Evolutionary conservation across 2,329 filamentous ascomycete species (phyloP), one percentile per base, ranked within the genome.

Genomic region (Cryphonectria naterciae): DNA sequence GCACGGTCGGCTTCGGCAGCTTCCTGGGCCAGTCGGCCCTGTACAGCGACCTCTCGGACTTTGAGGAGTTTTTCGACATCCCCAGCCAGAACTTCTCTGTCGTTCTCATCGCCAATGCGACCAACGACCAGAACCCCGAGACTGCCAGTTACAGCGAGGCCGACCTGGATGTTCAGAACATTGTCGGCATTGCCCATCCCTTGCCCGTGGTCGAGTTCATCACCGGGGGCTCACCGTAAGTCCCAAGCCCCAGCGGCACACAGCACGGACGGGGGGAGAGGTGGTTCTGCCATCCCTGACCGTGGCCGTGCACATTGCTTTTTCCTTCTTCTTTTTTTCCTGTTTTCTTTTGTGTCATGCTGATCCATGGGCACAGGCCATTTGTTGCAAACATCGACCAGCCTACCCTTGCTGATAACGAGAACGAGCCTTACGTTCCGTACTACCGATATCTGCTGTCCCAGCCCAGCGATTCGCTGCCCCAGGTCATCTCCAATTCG

Each of bases 361-460:
- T 65, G 39, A 68, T 46, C 22, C 49, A 41, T 70, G 70, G 70
- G n/a, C 73, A 28, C 74, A 76, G 65, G 65, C 80, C 77, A 52
- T 81, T 77, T 49, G 81, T 63, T 52, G 76, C 76, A 22, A 76
- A 75, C 67, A 73, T 77, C 19, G 76, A 75, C 65, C 74, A 75
- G 74, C 76, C 76, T 5, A 75, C 74, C n/a, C 67, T 68, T 0
- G 75, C 75, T 4, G 73, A 82, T 75, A 85, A 89, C 71, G 81
- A 81, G 11, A 90, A 92, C 73, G 91, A 93, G 80, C 90, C 90
- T 0, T 93, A 90, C 77, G 83, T 93, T 3, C 86, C 86, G 13
- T 89, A 65, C 43, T 60, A 68, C 66, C 61, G 64, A 0, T 93
- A 92, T 78, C 82, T 93, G n/a, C 80, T 91, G 4, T 77, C 81